Conservation (phyloP, 176 grass and related monocot species). For the Paspalum vaginatum region DNA sequence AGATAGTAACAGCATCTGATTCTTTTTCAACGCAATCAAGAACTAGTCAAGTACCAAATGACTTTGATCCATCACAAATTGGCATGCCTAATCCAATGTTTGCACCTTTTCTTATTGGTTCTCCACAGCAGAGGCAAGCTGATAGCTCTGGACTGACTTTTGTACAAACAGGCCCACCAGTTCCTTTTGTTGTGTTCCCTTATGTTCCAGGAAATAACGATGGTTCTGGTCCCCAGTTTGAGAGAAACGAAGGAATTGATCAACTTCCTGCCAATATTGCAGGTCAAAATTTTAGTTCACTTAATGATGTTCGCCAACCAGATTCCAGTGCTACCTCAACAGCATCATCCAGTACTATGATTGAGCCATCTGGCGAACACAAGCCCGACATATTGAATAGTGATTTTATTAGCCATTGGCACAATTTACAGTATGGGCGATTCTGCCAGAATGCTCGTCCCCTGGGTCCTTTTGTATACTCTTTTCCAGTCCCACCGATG, state of each 20-base stretch:
- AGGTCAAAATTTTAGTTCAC: slow-evolving; percentile 51
- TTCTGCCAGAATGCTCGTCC: slow-evolving; percentile 62
- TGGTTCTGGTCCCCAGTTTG: slow-evolving; percentile 56
- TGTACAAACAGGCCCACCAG: slow-evolving; percentile 67
- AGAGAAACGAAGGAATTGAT: slow-evolving; percentile 57
- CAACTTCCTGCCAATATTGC: slow-evolving; percentile 50
- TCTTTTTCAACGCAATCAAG: slow-evolving; percentile 37
- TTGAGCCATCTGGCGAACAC: slow-evolving; percentile 59
- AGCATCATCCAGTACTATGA: slow-evolving; percentile 43
- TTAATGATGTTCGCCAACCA: slow-evolving; percentile 50
- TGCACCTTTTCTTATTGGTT: slow-evolving; percentile 64
- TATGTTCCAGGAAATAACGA: slow-evolving; percentile 53
- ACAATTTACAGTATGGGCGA: slow-evolving; percentile 75
- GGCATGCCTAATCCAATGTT: slow-evolving; percentile 60
- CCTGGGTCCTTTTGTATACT: slow-evolving; percentile 44
- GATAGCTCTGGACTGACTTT: slow-evolving; percentile 69
- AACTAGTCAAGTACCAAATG: slow-evolving; percentile 58
- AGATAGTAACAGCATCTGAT: slow-evolving; percentile 48
- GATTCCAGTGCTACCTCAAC: slow-evolving; percentile 50
- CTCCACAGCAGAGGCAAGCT: slow-evolving; percentile 63
- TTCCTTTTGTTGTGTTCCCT: slow-evolving; percentile 66
- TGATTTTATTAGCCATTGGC: slow-evolving; percentile 65
- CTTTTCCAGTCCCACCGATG: slow-evolving; percentile 47
- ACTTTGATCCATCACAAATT: slow-evolving; percentile 52
- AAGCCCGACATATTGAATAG: slow-evolving; percentile 84